Conservation (phyloP, 495 filamentous ascomycete species). For the Aspergillus coremiiformis region DNA sequence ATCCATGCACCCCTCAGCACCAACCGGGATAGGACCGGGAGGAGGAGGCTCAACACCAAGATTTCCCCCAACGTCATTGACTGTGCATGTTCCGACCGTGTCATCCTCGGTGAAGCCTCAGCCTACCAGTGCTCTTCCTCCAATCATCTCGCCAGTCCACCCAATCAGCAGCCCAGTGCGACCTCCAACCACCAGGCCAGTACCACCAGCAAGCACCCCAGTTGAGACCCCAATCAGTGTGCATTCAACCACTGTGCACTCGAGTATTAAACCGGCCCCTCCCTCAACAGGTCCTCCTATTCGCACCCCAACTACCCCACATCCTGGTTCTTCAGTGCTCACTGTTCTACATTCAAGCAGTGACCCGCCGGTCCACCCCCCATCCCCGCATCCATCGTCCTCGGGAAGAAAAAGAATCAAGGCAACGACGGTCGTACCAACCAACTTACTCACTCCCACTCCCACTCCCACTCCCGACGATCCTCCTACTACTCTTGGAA, state of each 20-base stretch:
- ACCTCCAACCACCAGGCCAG: neutral
- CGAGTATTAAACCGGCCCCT: neutral
- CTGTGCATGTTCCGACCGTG: neutral
- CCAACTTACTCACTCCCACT: neutral
- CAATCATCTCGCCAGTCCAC: neutral
- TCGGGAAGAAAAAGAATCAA: neutral
- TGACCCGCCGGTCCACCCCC: neutral
- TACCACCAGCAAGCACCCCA: neutral
- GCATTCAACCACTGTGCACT: neutral
- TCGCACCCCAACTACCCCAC: neutral
- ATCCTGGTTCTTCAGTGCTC: neutral
- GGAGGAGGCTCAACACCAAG: neutral
- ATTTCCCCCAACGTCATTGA: neutral
- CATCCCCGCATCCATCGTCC: neutral
- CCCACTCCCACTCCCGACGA: neutral
- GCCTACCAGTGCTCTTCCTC: neutral
- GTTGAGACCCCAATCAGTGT: neutral
- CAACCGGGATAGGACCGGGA: neutral
- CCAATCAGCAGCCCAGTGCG: neutral
- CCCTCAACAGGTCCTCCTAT: neutral
- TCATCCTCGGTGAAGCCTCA: neutral
- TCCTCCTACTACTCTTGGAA: neutral
- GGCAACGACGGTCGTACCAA: neutral
- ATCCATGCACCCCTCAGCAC: neutral
- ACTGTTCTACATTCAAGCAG: neutral